Conservation (phyloP, 2,329 filamentous ascomycete species). For the Talaromyces islandicus region DNA sequence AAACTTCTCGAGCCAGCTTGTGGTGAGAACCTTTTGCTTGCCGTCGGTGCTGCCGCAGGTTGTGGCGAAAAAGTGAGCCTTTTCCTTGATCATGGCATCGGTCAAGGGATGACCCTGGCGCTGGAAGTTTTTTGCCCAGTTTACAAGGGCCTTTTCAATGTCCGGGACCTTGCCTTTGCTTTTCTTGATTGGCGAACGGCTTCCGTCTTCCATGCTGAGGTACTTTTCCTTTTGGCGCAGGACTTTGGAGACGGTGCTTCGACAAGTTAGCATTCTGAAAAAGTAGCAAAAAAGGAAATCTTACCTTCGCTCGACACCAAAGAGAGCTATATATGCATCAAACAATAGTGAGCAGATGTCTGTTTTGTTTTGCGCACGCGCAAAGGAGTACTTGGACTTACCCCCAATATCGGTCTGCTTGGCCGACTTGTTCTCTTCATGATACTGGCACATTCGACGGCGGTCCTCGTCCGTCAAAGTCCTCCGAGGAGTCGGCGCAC, state of each 20-base stretch:
- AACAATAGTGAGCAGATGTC: constrained; percentile 16
- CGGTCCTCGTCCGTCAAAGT: constrained; percentile 89
- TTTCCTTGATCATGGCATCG: constrained; percentile 77
- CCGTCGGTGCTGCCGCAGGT: constrained; percentile 66
- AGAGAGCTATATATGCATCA: constrained; percentile 57
- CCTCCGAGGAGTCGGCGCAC: constrained; percentile 63
- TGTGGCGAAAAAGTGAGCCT: constrained; percentile 73
- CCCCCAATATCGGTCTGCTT: constrained; percentile 96
- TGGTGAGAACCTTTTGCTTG: constrained; percentile 64
- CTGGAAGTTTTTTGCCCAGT: constrained; percentile 79
- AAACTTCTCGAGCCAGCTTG: constrained; percentile 88
- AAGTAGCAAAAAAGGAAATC: constrained; percentile 7
- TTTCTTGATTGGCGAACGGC: constrained; percentile 72
- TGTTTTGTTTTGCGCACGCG: not conserved
- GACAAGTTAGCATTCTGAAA: not conserved
- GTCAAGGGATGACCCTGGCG: constrained; percentile 67
- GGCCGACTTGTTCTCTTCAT: constrained; percentile 79
- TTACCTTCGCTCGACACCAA: constrained; percentile 96
- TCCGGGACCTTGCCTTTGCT: constrained; percentile 81
- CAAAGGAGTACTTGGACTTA: constrained; percentile 36
- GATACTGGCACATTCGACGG: constrained; percentile 87
- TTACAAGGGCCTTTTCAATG: constrained; percentile 82
- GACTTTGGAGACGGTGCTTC: constrained; percentile 97
- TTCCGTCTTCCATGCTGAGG: constrained; percentile 73
- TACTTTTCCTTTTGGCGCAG: constrained; percentile 93